Evolutionary conservation across 2,329 filamentous ascomycete genomes (phyloP), one percentile per base, ranked within the genome.

Genomic region (Aspergillus chevalieri): DNA sequence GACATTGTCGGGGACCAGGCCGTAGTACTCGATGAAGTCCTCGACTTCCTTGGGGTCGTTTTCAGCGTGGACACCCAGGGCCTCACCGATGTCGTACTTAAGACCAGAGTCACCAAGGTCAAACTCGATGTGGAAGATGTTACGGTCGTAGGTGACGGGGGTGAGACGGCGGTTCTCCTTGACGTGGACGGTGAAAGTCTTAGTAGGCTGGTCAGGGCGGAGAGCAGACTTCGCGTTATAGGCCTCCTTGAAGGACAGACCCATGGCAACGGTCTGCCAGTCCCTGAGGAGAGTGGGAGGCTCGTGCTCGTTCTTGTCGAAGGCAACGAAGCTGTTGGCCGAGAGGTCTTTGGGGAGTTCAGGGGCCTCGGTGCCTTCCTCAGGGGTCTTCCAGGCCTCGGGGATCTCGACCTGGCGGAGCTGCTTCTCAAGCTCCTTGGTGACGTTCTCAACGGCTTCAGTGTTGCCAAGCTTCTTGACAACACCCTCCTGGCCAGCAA

Each of bases 41-140:
- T 83, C 75, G 52, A 97, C 85, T 53, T 93, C 80, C 43, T 77
- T 74, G 43, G 84, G 79, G 68, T 97, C 86, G 71, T 98, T 98
- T 73, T 97, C 89, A 6, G 90, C 89, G 69, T 98, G 93, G 55
- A 98, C 91, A 57, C 93, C 93, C 15, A 98, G 84, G 43, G 93
- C 93, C 75, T 98, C 93, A 50, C 93, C 93, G 63, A 98, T 97
- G 67, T 95, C 89, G 74, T 98, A 98, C 39, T 83, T 95, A 56
- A 98, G 83, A 36, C 91, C 92, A 30, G 92, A 95, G 63, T 85
- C 74, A 52, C 92, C 92, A 21, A 98, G 82, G 65, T 97, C 93
- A 64, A 98, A 98, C 73, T 98, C 93, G 55, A 98, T 97, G 75
- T 98, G 93, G 85, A 98, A 98, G 72, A 98, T 97, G 79, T 98